Conservation (phyloP, 2,329 filamentous ascomycete species). For the Aspergillus sp. region DNA sequence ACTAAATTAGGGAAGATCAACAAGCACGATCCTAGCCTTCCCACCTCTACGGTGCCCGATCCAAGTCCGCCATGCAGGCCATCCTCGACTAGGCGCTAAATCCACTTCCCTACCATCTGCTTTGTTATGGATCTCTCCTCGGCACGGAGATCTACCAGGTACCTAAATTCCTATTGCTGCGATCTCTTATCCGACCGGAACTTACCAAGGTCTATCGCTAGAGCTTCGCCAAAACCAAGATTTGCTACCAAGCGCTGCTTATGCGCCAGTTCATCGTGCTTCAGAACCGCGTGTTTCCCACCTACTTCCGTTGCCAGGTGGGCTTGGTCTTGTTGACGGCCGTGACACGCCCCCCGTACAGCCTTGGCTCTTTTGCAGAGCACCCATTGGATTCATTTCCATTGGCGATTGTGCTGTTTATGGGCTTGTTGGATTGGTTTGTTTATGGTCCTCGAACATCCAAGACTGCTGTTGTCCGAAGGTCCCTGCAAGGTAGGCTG, state of each 20-base stretch:
- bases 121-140: conserved; percentile 41
- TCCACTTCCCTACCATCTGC: conserved; percentile 35
- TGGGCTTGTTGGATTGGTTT: conserved; percentile 37
- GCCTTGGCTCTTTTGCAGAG: conserved; percentile 27
- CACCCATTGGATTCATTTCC: conserved; percentile 24
- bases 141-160: conserved; percentile 41
- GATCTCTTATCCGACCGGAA: neutral
- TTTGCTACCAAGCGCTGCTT: conserved; percentile 37
- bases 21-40: neutral
- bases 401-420: conserved; percentile 30
- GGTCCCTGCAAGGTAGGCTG: conserved; percentile 20
- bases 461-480: conserved; percentile 34
- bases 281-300: conserved; percentile 42
- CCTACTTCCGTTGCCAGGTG: conserved; percentile 41
- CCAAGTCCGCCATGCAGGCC: conserved; percentile 11
- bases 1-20: neutral
- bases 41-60: neutral
- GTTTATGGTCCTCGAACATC: conserved; percentile 38
- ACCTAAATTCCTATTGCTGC: neutral
- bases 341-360: conserved; percentile 34
- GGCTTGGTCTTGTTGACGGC: conserved; percentile 35
- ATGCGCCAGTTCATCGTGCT: conserved; percentile 38
- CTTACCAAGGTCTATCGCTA: conserved; percentile 14
- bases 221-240: conserved; percentile 43
- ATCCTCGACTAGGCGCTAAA: conserved; percentile 13